Base-by-base conservation (phyloP, 106 monocot genomes). In the Amphibolis antarctica region DNA sequence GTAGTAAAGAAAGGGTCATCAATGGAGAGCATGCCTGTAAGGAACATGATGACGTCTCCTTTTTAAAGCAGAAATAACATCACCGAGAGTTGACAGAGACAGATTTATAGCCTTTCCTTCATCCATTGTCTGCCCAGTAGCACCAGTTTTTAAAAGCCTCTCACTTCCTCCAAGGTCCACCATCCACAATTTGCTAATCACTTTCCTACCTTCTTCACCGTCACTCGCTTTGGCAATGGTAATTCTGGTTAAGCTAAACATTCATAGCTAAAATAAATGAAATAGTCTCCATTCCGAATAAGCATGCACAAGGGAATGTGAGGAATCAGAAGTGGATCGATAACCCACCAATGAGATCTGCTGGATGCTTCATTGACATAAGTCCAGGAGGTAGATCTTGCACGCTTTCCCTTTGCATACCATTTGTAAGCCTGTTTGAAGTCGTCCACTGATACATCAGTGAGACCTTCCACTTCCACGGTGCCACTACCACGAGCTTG, bases 91-190 rank as follows among this genome's bases (percentile, higher is more conserved):
- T 21, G 92, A 92, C 0, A 92, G 53, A 18, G 92, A 92, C 1
- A 92, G 78, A 69, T 92, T 92, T 12, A 92, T 92, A 12, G 92
- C 86, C 72, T 84, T 92, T 23, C 92, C 92, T 76, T 92, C 92
- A 58, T 84, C 86, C 42, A 92, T 72, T 19, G 86, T 86, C 30
- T 79, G 83, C 23, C 92, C 92, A 11, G 67, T 79, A 20, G 92
- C 92, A 28, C 86, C 86, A 5, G 86, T 92, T 69, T 92, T 92
- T 36, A 92, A 66, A 28, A 92, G 56, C 9, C 92, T 70, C 72
- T 92, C 92, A 31, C 86, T 92, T 49, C 92, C 92, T 13, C 92
- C 92, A 47, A 92, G 81, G 56, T 92, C 92, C 55, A 92, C 83
- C 72, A 92, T 70, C 92, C 92, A 92, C 53, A 92, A 18, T 61